These are phyloP conservation scores for Neurospora sublineolata DNA, from an alignment of 495 filamentous ascomycete genomes.

Conservation along the genomic window DNA sequence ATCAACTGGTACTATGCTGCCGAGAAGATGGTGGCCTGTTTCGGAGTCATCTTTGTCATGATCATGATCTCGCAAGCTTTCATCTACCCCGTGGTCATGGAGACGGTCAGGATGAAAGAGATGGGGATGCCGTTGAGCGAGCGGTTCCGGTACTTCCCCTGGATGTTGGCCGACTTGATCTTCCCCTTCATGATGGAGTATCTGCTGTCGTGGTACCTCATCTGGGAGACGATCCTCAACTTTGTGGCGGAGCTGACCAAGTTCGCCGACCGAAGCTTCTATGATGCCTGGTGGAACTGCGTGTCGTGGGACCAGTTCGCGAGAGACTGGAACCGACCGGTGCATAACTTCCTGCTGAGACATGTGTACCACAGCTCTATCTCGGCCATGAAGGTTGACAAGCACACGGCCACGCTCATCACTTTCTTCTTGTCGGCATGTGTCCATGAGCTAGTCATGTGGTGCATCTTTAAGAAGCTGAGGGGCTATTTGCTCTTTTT, in stretches of 20 bases:
- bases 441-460: slow-evolving; percentile 68
- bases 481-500: slow-evolving; percentile 58
- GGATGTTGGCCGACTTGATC: slow-evolving; percentile 55
- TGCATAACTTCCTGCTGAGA: slow-evolving; percentile 60
- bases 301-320: slow-evolving; percentile 59
- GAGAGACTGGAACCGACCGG: slow-evolving; percentile 60
- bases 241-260: slow-evolving; percentile 58
- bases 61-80: slow-evolving; percentile 44
- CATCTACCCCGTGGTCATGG: slow-evolving; percentile 56
- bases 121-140: slow-evolving; percentile 44
- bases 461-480: slow-evolving; percentile 65
- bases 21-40: slow-evolving; percentile 55
- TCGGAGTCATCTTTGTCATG: slow-evolving; percentile 58
- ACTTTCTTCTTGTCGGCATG: slow-evolving; percentile 61
- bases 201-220: slow-evolving; percentile 58
- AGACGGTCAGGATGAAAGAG: slow-evolving; percentile 52
- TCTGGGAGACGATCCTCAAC: slow-evolving; percentile 74
- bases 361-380: slow-evolving; percentile 69
- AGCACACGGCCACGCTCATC: slow-evolving; percentile 57
- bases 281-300: slow-evolving; percentile 60
- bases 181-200: slow-evolving; percentile 72
- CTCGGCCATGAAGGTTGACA: slow-evolving; percentile 54
- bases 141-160: slow-evolving; percentile 55
- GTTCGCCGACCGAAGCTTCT: slow-evolving; percentile 71
- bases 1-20: slow-evolving; percentile 63